Base-by-base conservation (phyloP, 2,329 filamentous ascomycete species). In the Ophiocordyceps camponoti-leonardi region DNA sequence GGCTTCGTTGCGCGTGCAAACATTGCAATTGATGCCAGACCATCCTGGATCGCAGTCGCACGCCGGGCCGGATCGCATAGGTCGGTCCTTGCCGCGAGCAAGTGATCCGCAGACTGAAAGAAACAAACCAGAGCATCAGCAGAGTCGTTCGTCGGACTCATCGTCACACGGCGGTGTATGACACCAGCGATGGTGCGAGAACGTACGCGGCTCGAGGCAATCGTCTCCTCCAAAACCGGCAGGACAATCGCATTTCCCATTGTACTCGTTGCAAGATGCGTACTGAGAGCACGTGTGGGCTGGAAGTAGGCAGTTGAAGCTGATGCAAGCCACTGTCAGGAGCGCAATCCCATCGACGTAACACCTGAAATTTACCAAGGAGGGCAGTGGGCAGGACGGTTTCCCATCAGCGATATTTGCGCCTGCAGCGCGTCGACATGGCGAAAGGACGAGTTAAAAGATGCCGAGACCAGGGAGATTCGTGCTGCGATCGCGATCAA, bases 241-340 rank as follows among this genome's bases (percentile, higher is more conserved):
- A 10, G 90, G 88, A 61, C 92, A 98, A 48, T 81, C 75, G 66
- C 92, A 98, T 69, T 93, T 88, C 44, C 92, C 92, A 56, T 86
- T 94, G 57, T 79, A 87, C 56, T 82, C 78, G 62, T 92, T 93
- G 63, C 92, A 98, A 31, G 79, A 73, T 33, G 87, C 83, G 60
- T 83, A 98, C 65, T 98, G 92, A 50, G 85, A 79, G 63, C 92
- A 98, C 50, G 79, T 80, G 62, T 94, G 93, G 50, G 85, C 86
- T 26, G 92, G 88, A 16, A 98, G 76, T 48, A 95, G 83, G 67
- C 92, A 98, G 75, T 98, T 96, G 73, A 98, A 98, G 69, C 92
- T 90, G 52, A 19, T 16, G n/a, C 12, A 14, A 61, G 47, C 55
- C 12, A 35, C 31, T n/a, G 41, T 53, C 20, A 54, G 51, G 39